Evolutionary conservation across 78 protist genomes (phyloP), one percentile per base, ranked within the genome.

Genomic region (Dictyostelium intermedium): DNA sequence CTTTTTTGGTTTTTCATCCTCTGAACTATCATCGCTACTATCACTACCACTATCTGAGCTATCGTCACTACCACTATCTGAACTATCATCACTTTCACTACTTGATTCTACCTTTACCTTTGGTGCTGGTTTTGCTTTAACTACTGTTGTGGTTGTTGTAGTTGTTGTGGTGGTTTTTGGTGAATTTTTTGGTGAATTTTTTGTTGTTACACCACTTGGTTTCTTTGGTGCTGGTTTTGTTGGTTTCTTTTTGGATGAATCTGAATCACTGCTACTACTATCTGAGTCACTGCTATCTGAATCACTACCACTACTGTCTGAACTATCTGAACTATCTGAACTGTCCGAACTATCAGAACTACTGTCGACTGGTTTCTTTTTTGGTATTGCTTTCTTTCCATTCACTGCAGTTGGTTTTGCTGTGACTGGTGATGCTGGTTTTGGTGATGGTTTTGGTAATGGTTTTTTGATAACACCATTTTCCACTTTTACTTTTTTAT

Each of bases 1-100:
- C 50, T 87, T 87, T 27, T 43, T 66, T 35, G 63, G 63, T 50
- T 41, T 41, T 14, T 79, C 93, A 5, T 77, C 84, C 16, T 53
- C 73, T 32, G 76, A 60, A 77, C 30, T n/a, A n/a, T 11, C 7
- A 16, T 84, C 91, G 0, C 30, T 23, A 61, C 23, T 69, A 43
- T 18, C 27, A 34, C 66, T 39, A 43, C 78, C 30, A 73, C 47
- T 35, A 35, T 84, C 91, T 35, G 91, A 84, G 6, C 34, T 41
- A n/a, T 30, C 20, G 78, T 23, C 27, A 34, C 66, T n/a, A 72
- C 76, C n/a, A 66, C 39, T 32, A 32, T 84, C 91, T 32, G 91
- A 84, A 5, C 45, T 56, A 20, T n/a, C 34, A 20, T n/a, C 34
- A 56, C 37, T 39, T 6, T 50, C 70, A 35, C 47, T 32, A n/a